phyloP scores from a whole-genome alignment of 148 eudicot genomes.

The Dysphania ambrosioides region DNA sequence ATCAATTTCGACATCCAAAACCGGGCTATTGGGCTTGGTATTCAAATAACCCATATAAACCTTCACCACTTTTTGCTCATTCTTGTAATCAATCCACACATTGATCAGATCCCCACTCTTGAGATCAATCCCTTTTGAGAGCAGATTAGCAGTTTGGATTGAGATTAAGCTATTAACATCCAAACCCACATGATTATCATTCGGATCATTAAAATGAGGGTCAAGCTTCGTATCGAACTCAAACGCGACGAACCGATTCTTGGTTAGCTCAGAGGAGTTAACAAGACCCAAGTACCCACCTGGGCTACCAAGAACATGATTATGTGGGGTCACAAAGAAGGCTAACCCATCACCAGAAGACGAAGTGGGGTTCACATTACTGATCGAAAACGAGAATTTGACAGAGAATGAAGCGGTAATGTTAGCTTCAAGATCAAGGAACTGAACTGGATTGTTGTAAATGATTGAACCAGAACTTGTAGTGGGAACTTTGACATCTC shows the following conservation, averaged over 20 bases:
- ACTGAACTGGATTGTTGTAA: conserved; percentile 55
- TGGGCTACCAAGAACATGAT: conserved; percentile 56
- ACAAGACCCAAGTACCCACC: conserved; percentile 84
- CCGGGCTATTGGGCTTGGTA: conserved; percentile 47
- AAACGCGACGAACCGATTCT: conserved; percentile 65
- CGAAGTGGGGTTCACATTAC: conserved; percentile 51
- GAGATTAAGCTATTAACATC: conserved; percentile 66
- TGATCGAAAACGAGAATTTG: conserved; percentile 54
- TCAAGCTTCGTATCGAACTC: conserved; percentile 77
- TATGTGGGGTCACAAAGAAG: conserved; percentile 68
- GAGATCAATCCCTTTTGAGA: conserved; percentile 41
- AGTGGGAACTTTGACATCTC: conserved; percentile 57
- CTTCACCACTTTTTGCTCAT: conserved; percentile 29
- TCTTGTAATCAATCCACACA: conserved; percentile 81
- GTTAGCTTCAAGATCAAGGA: conserved; percentile 47
- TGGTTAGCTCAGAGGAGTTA: conserved; percentile 54
- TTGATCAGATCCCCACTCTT: conserved; percentile 59
- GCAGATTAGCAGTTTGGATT: conserved; percentile 39
- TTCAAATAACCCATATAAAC: conserved; percentile 55
- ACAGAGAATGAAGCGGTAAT: conserved; percentile 72
- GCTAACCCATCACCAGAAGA: conserved; percentile 65
- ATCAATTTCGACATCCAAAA: conserved; percentile 48
- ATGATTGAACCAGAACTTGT: conserved; percentile 70
- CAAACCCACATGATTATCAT: conserved; percentile 75
- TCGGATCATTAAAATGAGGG: conserved; percentile 54